A percentile compares a stretch with the other conserved stretches of the same genome.
These are phyloP conservation scores for Viridothelium virens DNA, from an alignment of 495 filamentous ascomycete species.

Conservation along the genomic window DNA sequence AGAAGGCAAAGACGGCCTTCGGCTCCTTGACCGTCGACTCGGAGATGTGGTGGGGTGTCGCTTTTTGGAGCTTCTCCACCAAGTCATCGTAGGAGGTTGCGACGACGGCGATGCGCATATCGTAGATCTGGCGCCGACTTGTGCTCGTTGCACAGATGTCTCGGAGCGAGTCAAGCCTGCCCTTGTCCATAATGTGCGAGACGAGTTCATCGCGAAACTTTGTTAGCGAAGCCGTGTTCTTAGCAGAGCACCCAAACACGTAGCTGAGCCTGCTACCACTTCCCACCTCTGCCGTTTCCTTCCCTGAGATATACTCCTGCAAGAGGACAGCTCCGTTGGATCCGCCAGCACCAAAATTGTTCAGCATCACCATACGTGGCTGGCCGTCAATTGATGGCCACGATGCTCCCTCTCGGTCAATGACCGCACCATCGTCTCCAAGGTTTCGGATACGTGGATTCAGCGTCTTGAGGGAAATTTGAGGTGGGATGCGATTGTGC, in stretches of 20 bases:
- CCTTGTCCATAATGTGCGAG: conserved; percentile 1
- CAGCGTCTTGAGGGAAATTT: conserved; percentile 32
- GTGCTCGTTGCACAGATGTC: conserved; percentile 9
- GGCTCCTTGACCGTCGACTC: conserved; percentile 8
- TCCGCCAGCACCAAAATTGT: conserved; percentile 14
- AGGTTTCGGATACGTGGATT: conserved; percentile 11
- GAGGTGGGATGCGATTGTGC: conserved; percentile 35
- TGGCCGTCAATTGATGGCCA: neutral
- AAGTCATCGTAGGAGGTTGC: conserved; percentile 8
- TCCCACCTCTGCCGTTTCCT: conserved; percentile 3
- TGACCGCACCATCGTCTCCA: conserved; percentile 9
- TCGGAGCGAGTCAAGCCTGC: conserved; percentile 1
- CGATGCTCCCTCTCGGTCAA: neutral
- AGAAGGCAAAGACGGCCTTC: conserved; percentile 10
- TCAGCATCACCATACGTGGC: conserved; percentile 8
- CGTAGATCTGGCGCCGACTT: conserved; percentile 10
- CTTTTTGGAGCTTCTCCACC: conserved; percentile 8
- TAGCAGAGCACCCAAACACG: conserved; percentile 10
- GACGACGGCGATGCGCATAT: conserved; percentile 7
- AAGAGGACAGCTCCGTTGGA: conserved; percentile 14
- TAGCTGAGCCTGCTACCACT: conserved; percentile 10
- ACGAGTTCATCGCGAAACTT: conserved; percentile 10
- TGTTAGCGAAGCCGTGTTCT: conserved; percentile 6
- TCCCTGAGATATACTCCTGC: conserved; percentile 6
- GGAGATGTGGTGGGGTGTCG: conserved; percentile 9